Base-by-base conservation (phyloP, 345 rosid genomes). In the Populus euphratica region DNA sequence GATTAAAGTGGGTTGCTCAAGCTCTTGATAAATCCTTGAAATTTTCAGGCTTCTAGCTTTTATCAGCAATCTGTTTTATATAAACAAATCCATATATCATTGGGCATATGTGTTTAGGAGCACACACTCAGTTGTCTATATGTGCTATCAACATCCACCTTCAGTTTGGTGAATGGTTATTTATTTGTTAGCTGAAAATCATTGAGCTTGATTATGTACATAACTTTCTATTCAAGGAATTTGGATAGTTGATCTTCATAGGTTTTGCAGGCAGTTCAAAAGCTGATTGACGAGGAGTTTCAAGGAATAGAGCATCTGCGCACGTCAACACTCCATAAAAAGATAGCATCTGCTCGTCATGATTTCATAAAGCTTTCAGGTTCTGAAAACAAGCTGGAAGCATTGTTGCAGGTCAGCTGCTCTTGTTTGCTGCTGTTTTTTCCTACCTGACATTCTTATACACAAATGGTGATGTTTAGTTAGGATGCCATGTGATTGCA, bases 301-400 rank as follows among this genome's bases (percentile, higher is more conserved):
- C 83, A 88, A 85, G 99, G 99, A 77, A 89, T 95, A 81, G 84
- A 73, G 73, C 99, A 95, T 88, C 83, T 95, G 74, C 89, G 93
- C 62, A 95, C 99, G 81, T 93, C 99, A 49, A 79, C 99, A 66
- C 77, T 95, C 82, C 99, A 95, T 82, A 91, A 92, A 86, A 95
- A 88, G 88, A 86, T 93, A 81, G 93, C 99, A 63, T 86, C 92
- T 54, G 97, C 97, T 75, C 92, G 97, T 44, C 99, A 93, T 83
- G 97, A 93, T 88, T 95, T 95, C 77, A 82, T 91, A 81, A 93
- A 88, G 78, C 92, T 95, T 82, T 86, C 94, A 76, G 98, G 96
- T 44, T 84, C 94, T 71, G 97, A 95, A 82, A 93, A 95, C 86
- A 95, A 95, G 92, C 86, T 95, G 70, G 99, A 95, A 84, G 90